These are phyloP conservation scores for Ustilago trichophora DNA, from an alignment of 1,284 basidiomycete genomes.

Conservation along the genomic window DNA sequence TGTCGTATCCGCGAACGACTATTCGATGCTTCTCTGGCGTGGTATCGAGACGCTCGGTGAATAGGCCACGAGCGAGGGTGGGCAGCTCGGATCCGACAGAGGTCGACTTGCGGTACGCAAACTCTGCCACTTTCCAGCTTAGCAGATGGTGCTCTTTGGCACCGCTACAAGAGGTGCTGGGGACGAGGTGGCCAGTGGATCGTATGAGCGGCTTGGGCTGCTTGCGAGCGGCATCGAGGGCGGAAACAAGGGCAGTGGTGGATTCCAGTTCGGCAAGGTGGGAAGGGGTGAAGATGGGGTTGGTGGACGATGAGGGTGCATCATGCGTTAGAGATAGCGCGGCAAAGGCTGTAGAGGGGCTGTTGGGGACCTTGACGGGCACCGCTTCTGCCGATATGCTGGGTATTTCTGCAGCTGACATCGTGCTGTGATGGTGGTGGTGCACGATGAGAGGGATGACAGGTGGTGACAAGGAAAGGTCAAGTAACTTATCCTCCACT, in stretches of 20 bases:
- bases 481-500: background rate
- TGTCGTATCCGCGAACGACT: constrained; percentile 92
- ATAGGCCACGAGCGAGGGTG: constrained; percentile 63
- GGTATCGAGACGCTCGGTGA: constrained; percentile 49
- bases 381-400: no score
- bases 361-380: constrained; percentile 38
- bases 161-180: background rate
- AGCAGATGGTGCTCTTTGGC: constrained; percentile 33
- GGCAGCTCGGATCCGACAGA: constrained; percentile 53
- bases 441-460: background rate
- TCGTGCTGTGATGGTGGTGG: background rate
- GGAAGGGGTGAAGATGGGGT: constrained; percentile 8
- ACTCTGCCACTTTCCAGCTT: constrained; percentile 63
- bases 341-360: constrained; percentile 32
- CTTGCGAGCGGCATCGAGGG: constrained; percentile 28
- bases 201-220: constrained; percentile 48
- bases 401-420: background rate
- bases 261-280: constrained; percentile 19
- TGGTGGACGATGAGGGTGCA: constrained; percentile 9
- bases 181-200: constrained; percentile 34
- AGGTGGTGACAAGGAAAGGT: background rate
- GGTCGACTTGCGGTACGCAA: constrained; percentile 63
- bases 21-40: no score
- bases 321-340: constrained; percentile 19
- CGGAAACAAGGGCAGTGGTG: constrained; percentile 27